Conservation (phyloP, 345 rosid genomes). For the Carallia brachiata region DNA sequence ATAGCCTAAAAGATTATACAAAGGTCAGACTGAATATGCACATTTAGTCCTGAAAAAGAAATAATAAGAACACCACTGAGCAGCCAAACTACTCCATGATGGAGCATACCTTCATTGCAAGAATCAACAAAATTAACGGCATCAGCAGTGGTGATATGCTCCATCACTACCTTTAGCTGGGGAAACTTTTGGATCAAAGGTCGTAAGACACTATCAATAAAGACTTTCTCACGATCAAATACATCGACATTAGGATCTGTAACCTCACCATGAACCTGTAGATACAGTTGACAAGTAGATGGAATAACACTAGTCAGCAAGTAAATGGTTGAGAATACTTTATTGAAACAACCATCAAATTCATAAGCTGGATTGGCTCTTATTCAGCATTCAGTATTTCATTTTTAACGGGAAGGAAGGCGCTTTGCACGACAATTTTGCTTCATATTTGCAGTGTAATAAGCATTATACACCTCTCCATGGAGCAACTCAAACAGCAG, state of each 20-base stretch:
- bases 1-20: constrained; percentile 39
- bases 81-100: neutral
- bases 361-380: neutral
- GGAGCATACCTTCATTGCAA: constrained; percentile 62
- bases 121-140: constrained; percentile 84
- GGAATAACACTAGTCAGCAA: neutral
- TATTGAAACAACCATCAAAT: neutral
- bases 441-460: no score
- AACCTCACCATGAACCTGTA: constrained; percentile 97
- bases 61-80: neutral
- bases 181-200: constrained; percentile 79
- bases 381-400: no score
- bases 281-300: constrained; percentile 7
- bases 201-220: constrained; percentile 69
- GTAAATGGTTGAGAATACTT: neutral
- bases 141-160: constrained; percentile 87
- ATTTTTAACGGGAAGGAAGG: no score
- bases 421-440: no score
- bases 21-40: constrained; percentile 1
- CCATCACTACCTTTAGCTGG: constrained; percentile 76
- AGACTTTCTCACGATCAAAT: constrained; percentile 89
- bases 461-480: no score
- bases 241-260: constrained; percentile 75
- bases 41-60: neutral
- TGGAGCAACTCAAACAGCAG: no score